Percentiles rank a stretch among this genome's conserved stretches.
phyloP scores from a whole-genome alignment of 2,329 filamentous ascomycete genomes.

The Trichoderma sp. region DNA sequence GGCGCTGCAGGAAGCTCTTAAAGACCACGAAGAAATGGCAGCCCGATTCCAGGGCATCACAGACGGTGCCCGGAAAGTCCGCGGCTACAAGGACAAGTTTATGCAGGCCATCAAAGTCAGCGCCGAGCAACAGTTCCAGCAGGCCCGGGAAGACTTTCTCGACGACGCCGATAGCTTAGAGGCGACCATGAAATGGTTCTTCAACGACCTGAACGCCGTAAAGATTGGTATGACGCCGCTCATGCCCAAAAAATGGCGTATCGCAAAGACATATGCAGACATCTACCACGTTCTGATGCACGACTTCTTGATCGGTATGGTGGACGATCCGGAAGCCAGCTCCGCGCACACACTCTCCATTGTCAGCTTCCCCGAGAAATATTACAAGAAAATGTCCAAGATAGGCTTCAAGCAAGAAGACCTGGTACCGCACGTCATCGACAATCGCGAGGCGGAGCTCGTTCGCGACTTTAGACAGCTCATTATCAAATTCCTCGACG shows the following conservation, averaged over 20 bases:
- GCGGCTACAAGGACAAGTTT: constrained; percentile 97
- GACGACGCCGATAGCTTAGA: constrained; percentile 81
- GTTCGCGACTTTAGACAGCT: constrained; percentile 92
- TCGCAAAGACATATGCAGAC: constrained; percentile 83
- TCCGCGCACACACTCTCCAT: constrained; percentile 89
- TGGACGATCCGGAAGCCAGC: constrained; percentile 82
- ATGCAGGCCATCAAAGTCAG: constrained; percentile 74
- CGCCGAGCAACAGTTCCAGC: constrained; percentile 72
- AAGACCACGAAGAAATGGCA: constrained; percentile 93
- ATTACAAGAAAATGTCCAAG: constrained; percentile 94
- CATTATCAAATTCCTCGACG: constrained; percentile 92
- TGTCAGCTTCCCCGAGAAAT: constrained; percentile 92
- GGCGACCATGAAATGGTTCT: constrained; percentile 92
- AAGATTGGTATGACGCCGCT: constrained; percentile 88
- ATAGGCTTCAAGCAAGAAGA: constrained; percentile 76
- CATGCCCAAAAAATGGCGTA: constrained; percentile 96
- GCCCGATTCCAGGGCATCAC: constrained; percentile 94
- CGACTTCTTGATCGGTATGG: constrained; percentile 79
- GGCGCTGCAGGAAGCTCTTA: constrained; percentile 90
- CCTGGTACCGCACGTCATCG: constrained; percentile 83
- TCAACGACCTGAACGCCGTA: constrained; percentile 95
- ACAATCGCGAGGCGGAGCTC: constrained; percentile 85
- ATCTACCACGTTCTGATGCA: constrained; percentile 97
- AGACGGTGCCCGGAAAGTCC: constrained; percentile 84
- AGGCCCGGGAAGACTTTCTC: constrained; percentile 72